Evolutionary conservation across 768 basidiomycete genomes (phyloP), one percentile per base, ranked within the genome.

Genomic region (Naematelia encephala): DNA sequence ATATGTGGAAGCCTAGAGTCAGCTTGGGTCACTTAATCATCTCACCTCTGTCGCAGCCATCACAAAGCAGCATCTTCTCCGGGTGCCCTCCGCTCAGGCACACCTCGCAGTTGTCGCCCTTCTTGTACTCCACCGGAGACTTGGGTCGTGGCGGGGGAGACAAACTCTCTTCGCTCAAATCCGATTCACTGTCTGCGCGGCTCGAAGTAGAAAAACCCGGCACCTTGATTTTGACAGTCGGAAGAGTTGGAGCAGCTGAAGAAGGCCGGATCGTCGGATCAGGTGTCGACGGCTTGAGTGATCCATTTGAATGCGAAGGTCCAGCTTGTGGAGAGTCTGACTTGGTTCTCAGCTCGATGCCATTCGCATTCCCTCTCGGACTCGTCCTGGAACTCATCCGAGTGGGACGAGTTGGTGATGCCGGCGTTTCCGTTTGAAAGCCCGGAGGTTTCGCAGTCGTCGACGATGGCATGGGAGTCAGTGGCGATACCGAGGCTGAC

Each of bases 31-130:
- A 10, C 39, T 45, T 28, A 12, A 47, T 45, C 12, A 28, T 29
- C 78, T 52, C 68, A 87, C 87, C 89, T 62, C 85, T 83, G 77
- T 90, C 89, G 75, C 89, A 91, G 22, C 86, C 88, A 74, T 91
- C 89, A 75, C 89, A 91, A 1, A 99, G 83, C 26, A 99, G 81
- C 86, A 99, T 97, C 77, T 89, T 87, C 63, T 89, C 87, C 12
- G 87, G 91, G 59, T 86, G 85, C 73, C 93, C 86, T 71, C 89
- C 90, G 78, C 86, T 87, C 69, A 87, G 84, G 76, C 96, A 98
- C 57, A 98, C 85, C 79, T 99, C 96, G 78, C 96, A 99, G 61
- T 85, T 72, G 30, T 76, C 75, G 27, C 74, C 74, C 49, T 74
- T 70, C 54, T 72, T 64, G 54, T 72, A 74, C 13, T 63, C 58